Evolutionary conservation across 257 asterid genomes (phyloP).

Genomic region (Penstemon eatonii): DNA sequence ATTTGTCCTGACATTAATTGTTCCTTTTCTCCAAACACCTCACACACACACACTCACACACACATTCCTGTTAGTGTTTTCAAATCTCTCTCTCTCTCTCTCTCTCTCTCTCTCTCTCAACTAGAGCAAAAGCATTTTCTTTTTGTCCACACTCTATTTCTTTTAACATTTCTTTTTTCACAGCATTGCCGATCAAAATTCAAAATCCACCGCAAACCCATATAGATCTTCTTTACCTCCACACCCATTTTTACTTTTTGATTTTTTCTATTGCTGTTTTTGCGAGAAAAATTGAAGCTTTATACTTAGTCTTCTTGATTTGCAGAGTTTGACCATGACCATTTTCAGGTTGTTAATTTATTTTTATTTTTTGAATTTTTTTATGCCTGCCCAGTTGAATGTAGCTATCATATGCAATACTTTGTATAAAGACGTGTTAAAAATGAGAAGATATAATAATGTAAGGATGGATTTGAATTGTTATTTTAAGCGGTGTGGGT

Average conservation of each 20-base stretch:
- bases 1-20: background rate
- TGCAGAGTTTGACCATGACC: slow-evolving; percentile 31
- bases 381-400: slow-evolving; percentile 22
- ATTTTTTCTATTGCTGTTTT: slow-evolving; percentile 11
- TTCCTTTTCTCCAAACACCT: background rate
- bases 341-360: slow-evolving; percentile 42
- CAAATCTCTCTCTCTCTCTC: slow-evolving; percentile 11
- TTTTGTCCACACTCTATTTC: slow-evolving; percentile 25
- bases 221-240: slow-evolving; percentile 40
- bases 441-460: slow-evolving; percentile 1
- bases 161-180: slow-evolving; percentile 14
- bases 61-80: background rate
- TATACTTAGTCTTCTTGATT: slow-evolving; percentile 14
- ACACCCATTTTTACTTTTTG: background rate
- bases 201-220: slow-evolving; percentile 34
- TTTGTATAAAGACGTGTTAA: slow-evolving; percentile 12
- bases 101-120: slow-evolving; percentile 13
- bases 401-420: slow-evolving; percentile 20
- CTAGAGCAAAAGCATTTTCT: slow-evolving; percentile 16
- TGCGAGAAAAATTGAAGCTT: slow-evolving; percentile 26
- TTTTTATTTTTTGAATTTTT: slow-evolving; percentile 3
- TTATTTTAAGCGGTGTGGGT: slow-evolving; percentile 28
- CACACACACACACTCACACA: background rate
- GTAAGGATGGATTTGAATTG: slow-evolving; percentile 23
- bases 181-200: slow-evolving; percentile 34